These are phyloP conservation scores for Arachnomyces sp. DNA, from an alignment of 2,329 filamentous ascomycete species.

Conservation along the genomic window DNA sequence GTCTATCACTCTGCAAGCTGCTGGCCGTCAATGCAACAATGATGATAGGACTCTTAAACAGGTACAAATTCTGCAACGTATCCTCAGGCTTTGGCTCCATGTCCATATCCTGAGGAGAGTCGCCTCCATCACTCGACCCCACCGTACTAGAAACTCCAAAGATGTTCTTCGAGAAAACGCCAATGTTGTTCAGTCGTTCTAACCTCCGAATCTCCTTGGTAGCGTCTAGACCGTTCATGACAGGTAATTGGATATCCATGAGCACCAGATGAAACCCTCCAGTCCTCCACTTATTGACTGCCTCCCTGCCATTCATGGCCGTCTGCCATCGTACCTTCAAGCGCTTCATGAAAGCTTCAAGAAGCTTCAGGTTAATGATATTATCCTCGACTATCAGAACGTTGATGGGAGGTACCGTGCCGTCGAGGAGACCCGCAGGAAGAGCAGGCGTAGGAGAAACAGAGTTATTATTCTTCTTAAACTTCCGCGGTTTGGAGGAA, in stretches of 20 bases:
- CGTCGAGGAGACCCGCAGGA: slow-evolving; percentile 62
- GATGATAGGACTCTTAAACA: slow-evolving; percentile 95
- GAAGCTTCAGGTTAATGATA: slow-evolving; percentile 85
- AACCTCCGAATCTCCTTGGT: slow-evolving; percentile 88
- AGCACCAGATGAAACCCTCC: slow-evolving; percentile 93
- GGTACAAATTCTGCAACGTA: slow-evolving; percentile 27
- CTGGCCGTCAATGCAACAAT: slow-evolving; percentile 95
- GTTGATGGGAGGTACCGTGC: slow-evolving; percentile 86
- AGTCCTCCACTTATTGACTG: slow-evolving; percentile 82
- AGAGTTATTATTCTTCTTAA: slow-evolving; percentile 45
- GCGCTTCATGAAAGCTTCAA: slow-evolving; percentile 92
- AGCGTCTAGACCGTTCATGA: slow-evolving; percentile 92
- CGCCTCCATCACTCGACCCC: slow-evolving; percentile 15
- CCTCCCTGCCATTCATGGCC: slow-evolving; percentile 91
- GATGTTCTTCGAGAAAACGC: slow-evolving; percentile 70
- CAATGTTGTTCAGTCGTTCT: slow-evolving; percentile 84
- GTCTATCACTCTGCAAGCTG: slow-evolving; percentile 86
- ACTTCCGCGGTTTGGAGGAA: slow-evolving; percentile 38
- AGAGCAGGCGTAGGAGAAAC: slow-evolving; percentile 33
- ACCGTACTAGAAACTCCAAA: slow-evolving; percentile 42
- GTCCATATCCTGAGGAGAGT: slow-evolving; percentile 14
- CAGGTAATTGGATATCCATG: slow-evolving; percentile 96
- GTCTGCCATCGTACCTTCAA: slow-evolving; percentile 94
- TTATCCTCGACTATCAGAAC: slow-evolving; percentile 98
- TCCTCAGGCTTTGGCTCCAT: slow-evolving; percentile 27